Evolutionary conservation across 2,329 filamentous ascomycete species (phyloP).

Genomic region (Diplodia intermedia): DNA sequence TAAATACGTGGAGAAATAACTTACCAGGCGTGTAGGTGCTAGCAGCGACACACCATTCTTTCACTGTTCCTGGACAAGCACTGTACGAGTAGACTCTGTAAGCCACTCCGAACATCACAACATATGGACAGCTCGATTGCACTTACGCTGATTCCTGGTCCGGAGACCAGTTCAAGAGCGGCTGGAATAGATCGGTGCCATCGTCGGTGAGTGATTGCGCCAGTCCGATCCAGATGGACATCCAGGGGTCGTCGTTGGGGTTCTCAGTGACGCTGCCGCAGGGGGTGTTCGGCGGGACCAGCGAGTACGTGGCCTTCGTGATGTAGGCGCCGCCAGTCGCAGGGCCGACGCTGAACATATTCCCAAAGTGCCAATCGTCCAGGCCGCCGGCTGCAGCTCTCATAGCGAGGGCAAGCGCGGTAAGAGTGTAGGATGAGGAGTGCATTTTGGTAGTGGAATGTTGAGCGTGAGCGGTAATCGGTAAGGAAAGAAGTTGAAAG

Average conservation of each 20-base stretch:
- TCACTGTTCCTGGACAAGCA: not conserved
- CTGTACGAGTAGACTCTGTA: not conserved
- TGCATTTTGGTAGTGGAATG: not conserved
- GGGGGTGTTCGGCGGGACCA: constrained; percentile 6
- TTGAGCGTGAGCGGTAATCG: not conserved
- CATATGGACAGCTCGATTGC: no score
- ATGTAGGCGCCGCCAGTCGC: constrained; percentile 20
- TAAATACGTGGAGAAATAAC: not conserved
- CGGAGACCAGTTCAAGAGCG: constrained; percentile 28
- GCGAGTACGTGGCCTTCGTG: constrained; percentile 29
- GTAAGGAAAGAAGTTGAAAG: not conserved
- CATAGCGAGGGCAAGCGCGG: not conserved
- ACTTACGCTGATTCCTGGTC: constrained; percentile 13
- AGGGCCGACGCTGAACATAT: constrained; percentile 30
- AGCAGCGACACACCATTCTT: constrained; percentile 28
- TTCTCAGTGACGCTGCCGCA: not conserved
- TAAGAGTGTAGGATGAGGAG: not conserved
- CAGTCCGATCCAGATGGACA: constrained; percentile 31
- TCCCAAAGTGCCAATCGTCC: constrained; percentile 29
- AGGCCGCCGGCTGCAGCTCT: constrained; percentile 1
- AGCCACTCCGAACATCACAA: not conserved
- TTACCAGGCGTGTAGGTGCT: constrained; percentile 17
- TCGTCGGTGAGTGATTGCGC: constrained; percentile 19
- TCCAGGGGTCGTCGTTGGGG: not conserved
- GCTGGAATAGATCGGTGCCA: constrained; percentile 19